Base-by-base conservation (phyloP, 805 yeast species). In the Ogataea nonfermentans region DNA sequence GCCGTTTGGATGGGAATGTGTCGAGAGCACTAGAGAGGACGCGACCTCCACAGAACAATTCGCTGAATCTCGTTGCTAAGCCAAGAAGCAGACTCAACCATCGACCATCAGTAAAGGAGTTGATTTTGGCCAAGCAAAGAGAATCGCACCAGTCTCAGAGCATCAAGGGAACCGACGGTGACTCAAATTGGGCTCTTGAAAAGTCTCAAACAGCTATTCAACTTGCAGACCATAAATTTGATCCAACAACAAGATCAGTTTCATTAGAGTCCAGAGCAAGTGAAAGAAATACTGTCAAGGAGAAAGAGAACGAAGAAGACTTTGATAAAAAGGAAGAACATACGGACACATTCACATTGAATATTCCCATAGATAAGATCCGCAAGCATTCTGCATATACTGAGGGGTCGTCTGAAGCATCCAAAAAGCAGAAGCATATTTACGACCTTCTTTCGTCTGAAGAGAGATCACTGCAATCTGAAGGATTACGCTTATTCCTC, bases 21-120 rank as follows among this genome's bases (percentile, higher is more conserved):
- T 68, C 70, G 33, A 81, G 73, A 49, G 86, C 85, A 0, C 61
- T 86, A 11, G 89, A 81, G 41, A 69, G 78, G 52, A 65, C 79
- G 0, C 74, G 68, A 34, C 86, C 86, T 4, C 28, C 41, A 5
- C 35, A 13, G 12, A 20, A 11, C 13, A 22, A 16, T 6, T 34
- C 46, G 5, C 55, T 52, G 12, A 47, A 49, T 12, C 32, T 52
- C 3, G 33, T 37, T 3, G 26, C 46, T 19, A 41, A 35, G 1
- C 47, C n/a, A 14, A 44, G 39, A 29, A 27, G 15, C 16, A 31
- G 23, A 12, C 30, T 36, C n/a, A 40, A 40, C 20, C 66, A 56
- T 4, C 62, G 75, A 33, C 72, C 73, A 3, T 74, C 84, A 1
- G 57, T 76, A 29, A 68, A 66, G 42, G 79, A 73, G 19, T 52